Evolutionary conservation across 83 land plant genomes (phyloP), one percentile per base, ranked within the genome.

Genomic region (Thuja plicata): DNA sequence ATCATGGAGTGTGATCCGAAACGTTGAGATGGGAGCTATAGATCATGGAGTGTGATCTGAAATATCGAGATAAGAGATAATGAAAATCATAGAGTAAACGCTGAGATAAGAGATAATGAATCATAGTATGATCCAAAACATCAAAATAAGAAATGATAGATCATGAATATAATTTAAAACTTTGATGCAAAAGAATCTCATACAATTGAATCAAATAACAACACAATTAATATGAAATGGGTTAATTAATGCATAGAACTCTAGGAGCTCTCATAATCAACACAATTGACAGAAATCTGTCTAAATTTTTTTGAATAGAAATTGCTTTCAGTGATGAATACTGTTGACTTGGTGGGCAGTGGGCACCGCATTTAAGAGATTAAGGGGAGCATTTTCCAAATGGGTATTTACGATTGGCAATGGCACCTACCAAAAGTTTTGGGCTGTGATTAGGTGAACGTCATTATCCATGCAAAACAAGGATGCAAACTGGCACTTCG

Each of bases 401-500:
- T 50, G 54, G 54, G 34, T 30, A 32, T 7, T 10, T 30, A 5
- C 32, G 0, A 74, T 74, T 6, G 79, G 13, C 30, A 34, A 8
- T 12, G 13, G 4, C 15, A 74, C 79, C 79, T 74, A 74, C 79
- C 79, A 60, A 8, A 73, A 10, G n/a, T 1, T 73, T n/a, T 73
- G 32, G 30, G 13, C 0, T 13, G 45, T 19, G 30, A 82, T 84
- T 84, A 52, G 86, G 86, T 84, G 62, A 27, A 84, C 62, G 60
- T 84, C 60, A 84, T 50, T 48, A 84, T 84, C 86, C 86, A 84
- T 84, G 86, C 86, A 84, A 50, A 84, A 24, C 9, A 84, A 46
- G n/a, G 34, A 1, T 84, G 86, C 60, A 30, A 50, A 50, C 60
- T 34, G 86, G 86, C 86, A 48, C 50, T 46, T 38, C 35, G 77